These are phyloP conservation scores for Themeda triandra DNA, from an alignment of 176 grass and related monocot genomes.

Conservation along the genomic window DNA sequence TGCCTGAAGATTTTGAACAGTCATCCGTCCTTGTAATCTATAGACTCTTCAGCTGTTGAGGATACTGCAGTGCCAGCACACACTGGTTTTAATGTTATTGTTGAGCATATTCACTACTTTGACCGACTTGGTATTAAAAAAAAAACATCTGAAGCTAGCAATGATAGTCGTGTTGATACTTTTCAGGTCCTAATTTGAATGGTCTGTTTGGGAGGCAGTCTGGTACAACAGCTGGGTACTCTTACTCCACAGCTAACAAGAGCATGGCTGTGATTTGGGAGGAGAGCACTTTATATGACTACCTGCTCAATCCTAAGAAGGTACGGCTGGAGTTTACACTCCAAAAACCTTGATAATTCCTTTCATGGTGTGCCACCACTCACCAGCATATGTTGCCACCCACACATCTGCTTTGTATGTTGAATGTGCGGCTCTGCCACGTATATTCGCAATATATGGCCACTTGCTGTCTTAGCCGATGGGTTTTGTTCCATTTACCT, in stretches of 20 bases:
- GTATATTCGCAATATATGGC: neutral
- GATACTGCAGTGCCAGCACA: neutral
- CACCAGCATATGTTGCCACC: neutral
- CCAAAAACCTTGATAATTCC: neutral
- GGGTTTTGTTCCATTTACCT: neutral
- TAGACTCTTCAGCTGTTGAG: neutral
- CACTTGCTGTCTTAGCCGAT: neutral
- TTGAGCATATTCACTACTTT: neutral
- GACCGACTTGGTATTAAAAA: neutral
- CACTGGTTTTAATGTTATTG: neutral
- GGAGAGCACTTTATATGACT: slow-evolving; percentile 77
- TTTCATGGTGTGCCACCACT: neutral
- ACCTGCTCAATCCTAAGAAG: slow-evolving; percentile 92
- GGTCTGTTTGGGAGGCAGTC: slow-evolving; percentile 96
- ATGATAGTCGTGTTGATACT: neutral
- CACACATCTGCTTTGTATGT: neutral
- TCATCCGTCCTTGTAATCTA: neutral
- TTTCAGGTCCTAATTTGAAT: slow-evolving; percentile 81
- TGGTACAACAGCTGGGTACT: slow-evolving; percentile 79
- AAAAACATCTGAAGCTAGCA: neutral
- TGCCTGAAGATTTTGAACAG: neutral
- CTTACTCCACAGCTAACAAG: slow-evolving; percentile 84
- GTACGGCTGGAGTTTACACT: slow-evolving; percentile 9
- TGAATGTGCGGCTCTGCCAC: neutral
- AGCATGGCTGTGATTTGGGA: slow-evolving; percentile 89